Percentiles rank a stretch among this genome's conserved stretches.
These are phyloP conservation scores for Conticribra guillardii DNA, from an alignment of 108 stramenopile species.

Conservation along the genomic window DNA sequence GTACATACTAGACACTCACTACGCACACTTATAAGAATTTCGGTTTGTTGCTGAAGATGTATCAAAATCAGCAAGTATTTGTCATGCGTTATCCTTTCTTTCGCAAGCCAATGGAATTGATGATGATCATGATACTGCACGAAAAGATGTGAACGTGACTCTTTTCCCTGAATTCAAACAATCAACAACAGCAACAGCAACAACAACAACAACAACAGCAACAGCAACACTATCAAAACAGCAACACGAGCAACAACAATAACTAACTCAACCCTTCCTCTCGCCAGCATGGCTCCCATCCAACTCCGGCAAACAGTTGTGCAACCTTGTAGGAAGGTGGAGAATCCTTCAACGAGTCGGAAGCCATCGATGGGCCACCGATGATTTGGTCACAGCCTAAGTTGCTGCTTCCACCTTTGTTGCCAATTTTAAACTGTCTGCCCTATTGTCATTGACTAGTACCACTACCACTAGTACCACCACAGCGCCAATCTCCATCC, in stretches of 20 bases:
- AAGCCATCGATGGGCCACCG: constrained; percentile 78
- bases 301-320: constrained; percentile 63
- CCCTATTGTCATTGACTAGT: too few species aligned
- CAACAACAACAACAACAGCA: neutral
- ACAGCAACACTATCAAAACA: too few species aligned
- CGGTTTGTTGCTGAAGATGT: too few species aligned
- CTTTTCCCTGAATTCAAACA: too few species aligned
- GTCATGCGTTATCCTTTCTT: too few species aligned
- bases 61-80: too few species aligned
- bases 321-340: constrained; percentile 71
- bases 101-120: constrained; percentile 32
- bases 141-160: constrained; percentile 21
- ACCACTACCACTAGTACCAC: too few species aligned
- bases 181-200: neutral
- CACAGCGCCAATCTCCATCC: constrained; percentile 3
- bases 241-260: too few species aligned
- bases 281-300: constrained; percentile 53
- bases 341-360: constrained; percentile 69
- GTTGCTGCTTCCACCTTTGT: constrained; percentile 54
- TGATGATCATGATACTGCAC: constrained; percentile 20
- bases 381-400: constrained; percentile 74
- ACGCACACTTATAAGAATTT: too few species aligned
- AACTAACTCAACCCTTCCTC: too few species aligned
- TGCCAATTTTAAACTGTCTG: neutral
- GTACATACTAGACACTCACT: too few species aligned